A percentile compares a stretch with the other conserved stretches of the same genome.
These are phyloP conservation scores for Crepidotus variabilis DNA, from an alignment of 768 basidiomycete genomes.

Conservation along the genomic window DNA sequence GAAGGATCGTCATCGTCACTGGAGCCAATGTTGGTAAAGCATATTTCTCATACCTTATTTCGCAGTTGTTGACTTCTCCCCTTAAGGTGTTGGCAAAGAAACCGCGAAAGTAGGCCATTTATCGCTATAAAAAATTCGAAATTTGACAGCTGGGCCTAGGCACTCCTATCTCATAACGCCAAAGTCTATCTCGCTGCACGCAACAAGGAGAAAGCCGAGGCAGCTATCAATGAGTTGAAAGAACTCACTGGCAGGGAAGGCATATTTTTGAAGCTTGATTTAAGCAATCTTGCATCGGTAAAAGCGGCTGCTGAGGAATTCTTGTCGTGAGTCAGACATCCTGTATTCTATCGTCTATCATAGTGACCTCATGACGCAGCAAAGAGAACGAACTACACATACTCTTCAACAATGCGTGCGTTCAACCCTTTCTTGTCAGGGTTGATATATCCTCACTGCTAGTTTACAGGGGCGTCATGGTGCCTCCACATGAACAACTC, in stretches of 20 bases:
- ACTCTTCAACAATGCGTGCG: constrained; percentile 47
- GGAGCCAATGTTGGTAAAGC: constrained; percentile 35
- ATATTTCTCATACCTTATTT: background rate
- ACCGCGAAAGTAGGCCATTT: constrained; percentile 40
- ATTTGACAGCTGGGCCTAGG: constrained; percentile 23
- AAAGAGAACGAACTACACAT: constrained; percentile 41
- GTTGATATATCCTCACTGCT: background rate
- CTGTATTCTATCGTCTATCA: background rate
- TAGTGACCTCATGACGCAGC: constrained; percentile 12
- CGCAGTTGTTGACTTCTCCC: background rate
- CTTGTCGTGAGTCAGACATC: background rate
- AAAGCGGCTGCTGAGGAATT: constrained; percentile 41
- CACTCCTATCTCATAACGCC: constrained; percentile 53
- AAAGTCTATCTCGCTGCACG: constrained; percentile 63
- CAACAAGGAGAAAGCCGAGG: constrained; percentile 35
- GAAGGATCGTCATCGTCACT: constrained; percentile 39
- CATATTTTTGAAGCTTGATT: constrained; percentile 37
- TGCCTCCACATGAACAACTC: constrained; percentile 34
- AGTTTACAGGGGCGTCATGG: constrained; percentile 27
- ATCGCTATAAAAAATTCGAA: background rate
- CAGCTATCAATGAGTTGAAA: constrained; percentile 52
- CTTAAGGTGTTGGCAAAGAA: constrained; percentile 53
- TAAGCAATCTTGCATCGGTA: constrained; percentile 36
- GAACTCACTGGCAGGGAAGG: constrained; percentile 43
- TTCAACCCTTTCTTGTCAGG: background rate